A percentile compares a stretch with the other conserved stretches of the same genome.
phyloP scores from a whole-genome alignment of 2,329 filamentous ascomycete species.

The Knufia fluminis region DNA sequence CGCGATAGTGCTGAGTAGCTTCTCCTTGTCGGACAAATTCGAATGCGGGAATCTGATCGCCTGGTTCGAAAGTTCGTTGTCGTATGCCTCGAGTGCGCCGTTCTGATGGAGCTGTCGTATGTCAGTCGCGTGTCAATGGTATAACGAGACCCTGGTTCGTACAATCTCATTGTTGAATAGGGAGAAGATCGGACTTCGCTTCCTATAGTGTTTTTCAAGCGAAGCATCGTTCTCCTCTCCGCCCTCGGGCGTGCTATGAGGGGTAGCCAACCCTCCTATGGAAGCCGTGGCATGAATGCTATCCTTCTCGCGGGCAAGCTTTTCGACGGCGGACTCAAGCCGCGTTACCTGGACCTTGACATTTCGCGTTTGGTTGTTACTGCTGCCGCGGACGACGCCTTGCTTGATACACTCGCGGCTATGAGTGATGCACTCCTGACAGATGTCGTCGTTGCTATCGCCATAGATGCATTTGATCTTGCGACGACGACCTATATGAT shows the following conservation, averaged over 20 bases:
- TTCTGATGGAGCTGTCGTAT: slow-evolving; percentile 4
- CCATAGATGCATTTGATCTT: slow-evolving; percentile 22
- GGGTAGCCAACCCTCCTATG: background rate
- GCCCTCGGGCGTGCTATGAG: background rate
- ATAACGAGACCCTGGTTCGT: slow-evolving; percentile 7
- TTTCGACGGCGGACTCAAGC: slow-evolving; percentile 4
- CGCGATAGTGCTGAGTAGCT: slow-evolving; percentile 17
- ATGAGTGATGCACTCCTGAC: slow-evolving; percentile 18
- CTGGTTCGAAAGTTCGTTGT: slow-evolving; percentile 5
- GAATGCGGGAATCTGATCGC: slow-evolving; percentile 6
- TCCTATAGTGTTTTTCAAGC: slow-evolving; percentile 10
- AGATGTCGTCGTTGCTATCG: slow-evolving; percentile 9
- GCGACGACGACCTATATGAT: slow-evolving; percentile 19
- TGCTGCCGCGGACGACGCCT: slow-evolving; percentile 12
- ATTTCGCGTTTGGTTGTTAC: background rate
- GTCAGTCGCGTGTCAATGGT: background rate
- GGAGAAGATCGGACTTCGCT: slow-evolving; percentile 16
- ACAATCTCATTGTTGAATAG: slow-evolving; percentile 21
- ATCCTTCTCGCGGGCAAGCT: slow-evolving; percentile 1
- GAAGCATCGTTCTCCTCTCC: background rate
- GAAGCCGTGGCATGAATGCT: background rate
- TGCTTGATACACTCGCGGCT: slow-evolving; percentile 16
- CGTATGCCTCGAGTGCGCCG: slow-evolving; percentile 2
- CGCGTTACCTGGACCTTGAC: background rate
- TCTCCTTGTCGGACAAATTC: slow-evolving; percentile 14